These are phyloP conservation scores for Phytophthora ohioensis DNA, from an alignment of 352 stramenopile species.

Conservation along the genomic window DNA sequence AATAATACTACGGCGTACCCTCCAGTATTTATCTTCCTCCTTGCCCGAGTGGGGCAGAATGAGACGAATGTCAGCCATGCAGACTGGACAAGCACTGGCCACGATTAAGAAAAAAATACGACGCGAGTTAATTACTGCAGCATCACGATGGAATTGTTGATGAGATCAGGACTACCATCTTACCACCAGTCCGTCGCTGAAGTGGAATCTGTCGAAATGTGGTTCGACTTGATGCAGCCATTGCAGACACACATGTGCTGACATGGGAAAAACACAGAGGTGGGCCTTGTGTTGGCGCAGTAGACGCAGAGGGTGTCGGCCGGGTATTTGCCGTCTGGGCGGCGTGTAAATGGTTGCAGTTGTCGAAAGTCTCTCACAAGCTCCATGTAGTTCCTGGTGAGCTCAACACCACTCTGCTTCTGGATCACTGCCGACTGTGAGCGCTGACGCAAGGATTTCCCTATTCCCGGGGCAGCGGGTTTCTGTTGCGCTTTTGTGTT, in stretches of 20 bases:
- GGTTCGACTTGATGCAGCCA: slow-evolving; percentile 51
- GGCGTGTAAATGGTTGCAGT: slow-evolving; percentile 62
- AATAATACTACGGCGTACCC: slow-evolving; percentile 1
- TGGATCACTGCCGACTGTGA: slow-evolving; percentile 28
- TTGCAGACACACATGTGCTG: slow-evolving; percentile 77
- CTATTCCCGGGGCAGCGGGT: slow-evolving; percentile 4
- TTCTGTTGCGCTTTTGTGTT: slow-evolving; percentile 6
- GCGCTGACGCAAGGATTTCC: slow-evolving; percentile 21
- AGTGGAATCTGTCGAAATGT: slow-evolving; percentile 45
- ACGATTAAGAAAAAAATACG: slow-evolving; percentile 7
- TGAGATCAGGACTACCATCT: neutral
- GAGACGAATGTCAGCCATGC: slow-evolving; percentile 65
- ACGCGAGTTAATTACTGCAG: neutral
- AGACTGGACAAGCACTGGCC: slow-evolving; percentile 66
- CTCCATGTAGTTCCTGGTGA: slow-evolving; percentile 70
- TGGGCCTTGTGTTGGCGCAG: slow-evolving; percentile 44
- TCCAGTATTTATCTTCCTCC: slow-evolving; percentile 73
- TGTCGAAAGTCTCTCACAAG: slow-evolving; percentile 59
- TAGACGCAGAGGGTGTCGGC: slow-evolving; percentile 53
- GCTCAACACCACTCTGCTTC: slow-evolving; percentile 17
- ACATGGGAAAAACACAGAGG: slow-evolving; percentile 43
- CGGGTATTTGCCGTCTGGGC: slow-evolving; percentile 52
- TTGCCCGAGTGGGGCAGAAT: slow-evolving; percentile 62
- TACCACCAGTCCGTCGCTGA: slow-evolving; percentile 49
- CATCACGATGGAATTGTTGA: neutral